Evolutionary conservation across 441 rosid genomes (phyloP), one percentile per base, ranked within the genome.

Genomic region (Populus hybrid): DNA sequence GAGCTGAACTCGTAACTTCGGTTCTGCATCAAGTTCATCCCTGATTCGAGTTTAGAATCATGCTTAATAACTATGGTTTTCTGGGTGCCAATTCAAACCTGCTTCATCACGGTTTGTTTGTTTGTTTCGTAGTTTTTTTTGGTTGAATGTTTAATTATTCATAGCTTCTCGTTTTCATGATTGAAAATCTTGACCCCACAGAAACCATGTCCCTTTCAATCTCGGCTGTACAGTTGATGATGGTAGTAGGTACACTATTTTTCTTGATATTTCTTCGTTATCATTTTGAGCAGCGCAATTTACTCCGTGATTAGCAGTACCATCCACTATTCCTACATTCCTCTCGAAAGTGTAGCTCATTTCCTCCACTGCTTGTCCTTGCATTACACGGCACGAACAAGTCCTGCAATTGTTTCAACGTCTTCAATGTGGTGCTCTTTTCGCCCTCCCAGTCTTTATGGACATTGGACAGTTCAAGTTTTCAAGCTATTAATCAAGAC

Each of bases 291-390:
- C 78, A 31, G 82, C 86, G 83, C 82, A 71, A 80, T 67, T 83
- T 35, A 10, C 85, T 82, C 82, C 86, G 84, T 74, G 85, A 86
- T 69, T 18, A 61, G 74, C 78, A 33, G 82, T 82, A 2, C 33
- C 77, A 3, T 11, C 20, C 28, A 50, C 59, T 16, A 16, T 50
- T 5, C 59, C 59, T 50, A 29, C 69, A 0, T 74, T 63, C 20
- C 67, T 64, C 59, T 23, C 50, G 7, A 33, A n/a, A 24, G 8
- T n/a, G 42, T 9, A 9, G 12, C 31, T 36, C 45, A 18, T 12
- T 20, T 18, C 5, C 9, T 38, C 11, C 63, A 20, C 3, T 84
- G 9, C n/a, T 10, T 6, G 67, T 64, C 10, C 29, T 64, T 24
- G 11, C 1, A 50, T 16, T 4, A 35, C 56, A 45, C 1, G 56